These are phyloP conservation scores for Sporothrix dimorphospora DNA, from an alignment of 2,329 filamentous ascomycete species.

Conservation along the genomic window DNA sequence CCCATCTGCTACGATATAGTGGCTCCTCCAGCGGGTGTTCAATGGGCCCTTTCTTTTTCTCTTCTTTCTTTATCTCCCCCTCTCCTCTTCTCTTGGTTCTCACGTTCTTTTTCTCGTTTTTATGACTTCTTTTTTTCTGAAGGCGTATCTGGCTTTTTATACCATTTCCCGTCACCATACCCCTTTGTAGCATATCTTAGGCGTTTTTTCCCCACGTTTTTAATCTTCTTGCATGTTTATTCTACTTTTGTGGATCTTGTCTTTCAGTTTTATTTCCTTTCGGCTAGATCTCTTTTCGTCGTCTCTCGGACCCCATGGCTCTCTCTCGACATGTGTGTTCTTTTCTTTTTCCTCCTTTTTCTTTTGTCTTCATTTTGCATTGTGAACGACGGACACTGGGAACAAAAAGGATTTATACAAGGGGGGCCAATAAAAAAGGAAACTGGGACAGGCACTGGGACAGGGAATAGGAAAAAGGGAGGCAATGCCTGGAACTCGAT, in stretches of 20 bases:
- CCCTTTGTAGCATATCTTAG: constrained; percentile 28
- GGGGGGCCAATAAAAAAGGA: background rate
- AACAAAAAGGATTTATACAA: background rate
- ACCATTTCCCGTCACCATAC: constrained; percentile 26
- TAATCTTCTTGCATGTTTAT: constrained; percentile 8
- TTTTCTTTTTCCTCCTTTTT: background rate
- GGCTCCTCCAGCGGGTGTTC: background rate
- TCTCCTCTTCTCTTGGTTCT: background rate
- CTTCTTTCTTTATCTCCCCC: background rate
- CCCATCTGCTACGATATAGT: background rate
- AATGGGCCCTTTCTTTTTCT: background rate
- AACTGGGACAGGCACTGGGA: background rate
- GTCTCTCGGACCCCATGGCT: constrained; percentile 5
- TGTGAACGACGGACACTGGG: constrained; percentile 14
- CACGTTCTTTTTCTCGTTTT: constrained; percentile 23
- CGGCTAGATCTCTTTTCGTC: constrained; percentile 1
- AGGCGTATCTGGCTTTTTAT: constrained; percentile 27
- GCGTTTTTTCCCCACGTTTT: constrained; percentile 8
- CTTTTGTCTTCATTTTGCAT: constrained; percentile 24
- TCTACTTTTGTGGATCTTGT: background rate
- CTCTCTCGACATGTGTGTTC: background rate
- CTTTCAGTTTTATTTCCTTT: background rate
- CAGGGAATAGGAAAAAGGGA: background rate
- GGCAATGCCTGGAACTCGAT: background rate
- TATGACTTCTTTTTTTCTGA: background rate